A percentile compares a stretch with the other conserved stretches of the same genome.
These are phyloP conservation scores for Lentinula edodes DNA, from an alignment of 768 basidiomycete species.

Conservation along the genomic window DNA sequence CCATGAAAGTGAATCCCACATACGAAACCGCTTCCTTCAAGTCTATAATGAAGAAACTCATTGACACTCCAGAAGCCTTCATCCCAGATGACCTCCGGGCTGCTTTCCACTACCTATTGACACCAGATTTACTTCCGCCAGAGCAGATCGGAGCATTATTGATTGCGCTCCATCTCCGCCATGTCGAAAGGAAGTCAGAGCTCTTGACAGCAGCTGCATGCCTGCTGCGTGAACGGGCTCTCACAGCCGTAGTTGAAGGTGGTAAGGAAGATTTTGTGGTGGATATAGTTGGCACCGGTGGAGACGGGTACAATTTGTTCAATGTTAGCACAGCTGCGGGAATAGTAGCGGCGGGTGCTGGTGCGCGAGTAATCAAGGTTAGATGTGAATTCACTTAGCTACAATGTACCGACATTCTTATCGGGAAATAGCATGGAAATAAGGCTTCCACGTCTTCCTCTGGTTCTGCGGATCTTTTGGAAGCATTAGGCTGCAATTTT, in stretches of 20 bases:
- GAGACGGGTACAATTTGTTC: constrained; percentile 94
- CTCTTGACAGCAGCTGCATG: constrained; percentile 76
- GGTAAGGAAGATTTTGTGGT: constrained; percentile 58
- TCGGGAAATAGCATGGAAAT: constrained; percentile 68
- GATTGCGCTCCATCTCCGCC: constrained; percentile 76
- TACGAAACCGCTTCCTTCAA: constrained; percentile 58
- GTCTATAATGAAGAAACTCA: constrained; percentile 67
- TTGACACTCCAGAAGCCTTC: constrained; percentile 80
- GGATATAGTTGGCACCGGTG: constrained; percentile 90
- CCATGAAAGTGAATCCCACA: not conserved
- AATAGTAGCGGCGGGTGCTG: constrained; percentile 91
- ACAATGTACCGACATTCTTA: constrained; percentile 7
- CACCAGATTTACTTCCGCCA: constrained; percentile 55
- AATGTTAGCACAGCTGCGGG: constrained; percentile 95
- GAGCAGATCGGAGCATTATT: constrained; percentile 88
- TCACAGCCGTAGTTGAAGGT: constrained; percentile 56
- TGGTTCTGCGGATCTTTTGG: constrained; percentile 89
- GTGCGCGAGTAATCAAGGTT: constrained; percentile 90
- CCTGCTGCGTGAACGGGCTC: constrained; percentile 63
- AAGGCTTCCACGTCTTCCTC: constrained; percentile 91
- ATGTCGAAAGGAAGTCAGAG: constrained; percentile 70
- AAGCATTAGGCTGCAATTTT: constrained; percentile 78
- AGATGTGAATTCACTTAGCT: not conserved
- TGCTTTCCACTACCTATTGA: constrained; percentile 73
- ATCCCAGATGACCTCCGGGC: constrained; percentile 64